These are phyloP conservation scores for Davidsoniella eucalypti DNA, from an alignment of 2,329 filamentous ascomycete species.

Conservation along the genomic window DNA sequence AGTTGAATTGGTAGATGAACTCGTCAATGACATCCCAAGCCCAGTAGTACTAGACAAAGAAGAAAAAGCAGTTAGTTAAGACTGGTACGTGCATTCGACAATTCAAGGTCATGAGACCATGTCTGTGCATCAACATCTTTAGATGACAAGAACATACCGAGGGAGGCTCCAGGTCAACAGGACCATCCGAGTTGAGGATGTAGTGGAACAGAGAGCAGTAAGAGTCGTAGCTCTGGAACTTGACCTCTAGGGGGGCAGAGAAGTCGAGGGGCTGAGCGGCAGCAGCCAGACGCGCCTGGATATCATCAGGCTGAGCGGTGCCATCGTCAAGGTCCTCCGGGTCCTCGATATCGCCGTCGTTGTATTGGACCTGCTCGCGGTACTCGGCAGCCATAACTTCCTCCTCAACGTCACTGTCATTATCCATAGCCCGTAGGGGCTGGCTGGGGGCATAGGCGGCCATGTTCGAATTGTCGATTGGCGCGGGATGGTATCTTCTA, in stretches of 20 bases:
- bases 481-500: too few species aligned
- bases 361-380: constrained; percentile 88
- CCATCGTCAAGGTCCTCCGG: constrained; percentile 26
- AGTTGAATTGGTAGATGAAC: constrained; percentile 99
- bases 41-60: constrained; percentile 68
- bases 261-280: constrained; percentile 93
- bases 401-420: constrained; percentile 91
- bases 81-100: neutral
- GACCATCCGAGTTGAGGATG: constrained; percentile 98
- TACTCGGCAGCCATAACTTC: constrained; percentile 92
- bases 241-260: constrained; percentile 85
- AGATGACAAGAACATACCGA: constrained; percentile 49
- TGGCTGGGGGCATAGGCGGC: constrained; percentile 10
- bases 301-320: constrained; percentile 67
- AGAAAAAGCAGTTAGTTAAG: constrained; percentile 6
- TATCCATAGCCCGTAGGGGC: constrained; percentile 19
- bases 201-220: constrained; percentile 99
- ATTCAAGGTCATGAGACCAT: too few species aligned
- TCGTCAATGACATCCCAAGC: constrained; percentile 99
- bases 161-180: constrained; percentile 89
- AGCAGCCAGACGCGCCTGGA: constrained; percentile 78
- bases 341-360: constrained; percentile 50
- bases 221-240: constrained; percentile 97
- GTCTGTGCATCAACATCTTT: too few species aligned
- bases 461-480: constrained; percentile 7